phyloP scores from a whole-genome alignment of 2,329 filamentous ascomycete genomes.

The Nigrospora osmanthi region DNA sequence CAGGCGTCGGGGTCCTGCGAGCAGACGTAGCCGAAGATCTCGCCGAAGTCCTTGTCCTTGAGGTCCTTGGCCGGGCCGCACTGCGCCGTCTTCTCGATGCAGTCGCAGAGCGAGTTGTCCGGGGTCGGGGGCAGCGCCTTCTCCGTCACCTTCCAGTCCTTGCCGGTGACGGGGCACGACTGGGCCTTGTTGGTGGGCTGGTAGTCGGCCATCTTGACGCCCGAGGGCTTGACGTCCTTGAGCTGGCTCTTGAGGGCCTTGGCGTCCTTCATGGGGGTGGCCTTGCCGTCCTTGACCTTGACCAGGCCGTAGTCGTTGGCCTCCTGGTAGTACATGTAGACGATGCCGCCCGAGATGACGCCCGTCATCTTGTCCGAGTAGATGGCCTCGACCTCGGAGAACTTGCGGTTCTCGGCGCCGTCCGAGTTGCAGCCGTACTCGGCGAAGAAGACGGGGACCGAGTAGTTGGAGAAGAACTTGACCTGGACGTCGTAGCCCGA shows the following conservation, averaged over 20 bases:
- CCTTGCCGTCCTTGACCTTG: slow-evolving; percentile 38
- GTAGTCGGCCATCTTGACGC: slow-evolving; percentile 53
- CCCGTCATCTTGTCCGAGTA: slow-evolving; percentile 61
- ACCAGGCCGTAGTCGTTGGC: slow-evolving; percentile 64
- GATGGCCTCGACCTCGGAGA: slow-evolving; percentile 62
- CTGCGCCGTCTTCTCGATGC: slow-evolving; percentile 60
- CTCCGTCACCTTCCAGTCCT: slow-evolving; percentile 51
- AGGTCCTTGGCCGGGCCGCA: slow-evolving; percentile 52
- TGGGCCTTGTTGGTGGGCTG: slow-evolving; percentile 54
- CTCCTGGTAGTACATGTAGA: slow-evolving; percentile 81
- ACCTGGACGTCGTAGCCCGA: slow-evolving; percentile 67
- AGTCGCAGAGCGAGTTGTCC: slow-evolving; percentile 60
- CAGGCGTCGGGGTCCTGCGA: slow-evolving; percentile 41
- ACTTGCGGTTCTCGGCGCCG: slow-evolving; percentile 50
- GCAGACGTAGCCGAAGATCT: slow-evolving; percentile 29
- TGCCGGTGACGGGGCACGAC: slow-evolving; percentile 52
- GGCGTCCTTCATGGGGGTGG: slow-evolving; percentile 57
- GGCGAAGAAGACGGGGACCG: slow-evolving; percentile 73
- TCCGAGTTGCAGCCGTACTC: slow-evolving; percentile 71
- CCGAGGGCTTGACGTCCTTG: slow-evolving; percentile 48
- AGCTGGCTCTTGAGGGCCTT: slow-evolving; percentile 55
- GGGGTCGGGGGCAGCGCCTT: slow-evolving; percentile 62
- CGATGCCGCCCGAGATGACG: slow-evolving; percentile 73
- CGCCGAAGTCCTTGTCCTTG: slow-evolving; percentile 42
- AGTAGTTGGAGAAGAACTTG: slow-evolving; percentile 63